A percentile compares a stretch with the other conserved stretches of the same genome.
Evolutionary conservation across 2,329 filamentous ascomycete species (phyloP).

Genomic region (Xylariaceae sp.): DNA sequence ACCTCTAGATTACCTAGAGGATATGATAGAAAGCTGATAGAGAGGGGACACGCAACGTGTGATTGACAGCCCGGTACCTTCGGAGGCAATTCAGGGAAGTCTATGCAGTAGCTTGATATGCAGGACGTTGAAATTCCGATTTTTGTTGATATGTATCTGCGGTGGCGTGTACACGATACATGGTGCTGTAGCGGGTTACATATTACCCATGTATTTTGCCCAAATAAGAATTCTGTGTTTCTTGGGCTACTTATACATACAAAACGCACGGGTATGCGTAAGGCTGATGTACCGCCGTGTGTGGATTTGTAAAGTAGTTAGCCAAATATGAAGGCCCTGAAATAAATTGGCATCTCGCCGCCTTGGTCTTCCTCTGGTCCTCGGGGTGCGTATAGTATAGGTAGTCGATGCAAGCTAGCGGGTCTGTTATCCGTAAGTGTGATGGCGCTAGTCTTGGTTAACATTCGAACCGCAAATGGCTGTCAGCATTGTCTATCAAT

Average conservation of each 20-base stretch:
- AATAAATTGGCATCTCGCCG: no score
- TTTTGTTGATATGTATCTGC: background rate
- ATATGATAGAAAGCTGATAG: no score
- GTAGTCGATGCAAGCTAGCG: slow-evolving; percentile 17
- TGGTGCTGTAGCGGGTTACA: no score
- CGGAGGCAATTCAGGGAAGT: background rate
- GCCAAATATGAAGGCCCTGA: background rate
- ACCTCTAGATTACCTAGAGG: background rate
- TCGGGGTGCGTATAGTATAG: background rate
- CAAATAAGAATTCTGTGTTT: background rate
- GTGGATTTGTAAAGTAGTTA: background rate
- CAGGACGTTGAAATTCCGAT: background rate
- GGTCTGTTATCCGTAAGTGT: slow-evolving; percentile 20
- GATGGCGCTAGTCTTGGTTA: slow-evolving; percentile 5
- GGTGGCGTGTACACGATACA: background rate
- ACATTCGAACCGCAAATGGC: slow-evolving; percentile 1
- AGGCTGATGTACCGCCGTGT: background rate
- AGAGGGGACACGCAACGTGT: background rate
- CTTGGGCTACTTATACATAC: background rate
- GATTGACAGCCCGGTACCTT: background rate
- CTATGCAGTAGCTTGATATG: background rate
- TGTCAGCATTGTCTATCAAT: no score
- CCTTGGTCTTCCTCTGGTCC: background rate
- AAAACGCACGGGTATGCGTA: background rate
- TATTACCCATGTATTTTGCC: background rate